A percentile compares a stretch with the other conserved stretches of the same genome.
These are phyloP conservation scores for Lactifluus rugatus DNA, from an alignment of 768 basidiomycete genomes.

Conservation along the genomic window DNA sequence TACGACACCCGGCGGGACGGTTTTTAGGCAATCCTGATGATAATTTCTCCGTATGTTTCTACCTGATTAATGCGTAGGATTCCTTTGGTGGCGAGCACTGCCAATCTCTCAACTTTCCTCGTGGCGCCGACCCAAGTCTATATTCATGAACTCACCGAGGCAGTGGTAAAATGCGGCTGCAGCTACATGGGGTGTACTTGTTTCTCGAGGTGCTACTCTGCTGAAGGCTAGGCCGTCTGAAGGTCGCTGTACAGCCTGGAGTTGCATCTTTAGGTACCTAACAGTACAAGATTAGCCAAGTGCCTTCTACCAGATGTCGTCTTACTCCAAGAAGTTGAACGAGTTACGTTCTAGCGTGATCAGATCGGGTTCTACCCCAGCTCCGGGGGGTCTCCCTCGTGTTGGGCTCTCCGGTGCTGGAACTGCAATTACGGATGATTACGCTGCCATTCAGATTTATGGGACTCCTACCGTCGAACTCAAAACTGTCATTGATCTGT, in stretches of 20 bases:
- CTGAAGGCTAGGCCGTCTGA: slow-evolving; percentile 48
- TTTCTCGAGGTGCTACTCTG: slow-evolving; percentile 50
- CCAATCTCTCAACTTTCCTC: background rate
- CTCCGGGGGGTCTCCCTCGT: slow-evolving; percentile 32
- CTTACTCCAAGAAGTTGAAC: slow-evolving; percentile 71
- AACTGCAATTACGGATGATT: slow-evolving; percentile 19
- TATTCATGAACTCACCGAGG: slow-evolving; percentile 41
- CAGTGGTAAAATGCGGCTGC: slow-evolving; percentile 81
- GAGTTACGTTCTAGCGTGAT: slow-evolving; percentile 65
- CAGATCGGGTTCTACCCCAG: slow-evolving; percentile 46
- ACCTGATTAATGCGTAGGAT: slow-evolving; percentile 52
- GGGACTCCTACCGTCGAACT: slow-evolving; percentile 47
- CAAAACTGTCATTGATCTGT: slow-evolving; percentile 49
- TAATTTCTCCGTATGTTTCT: slow-evolving; percentile 48
- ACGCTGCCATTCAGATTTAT: slow-evolving; percentile 12
- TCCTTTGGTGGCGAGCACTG: slow-evolving; percentile 72
- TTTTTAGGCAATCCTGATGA: slow-evolving; percentile 30
- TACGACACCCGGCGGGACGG: background rate
- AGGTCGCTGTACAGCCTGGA: slow-evolving; percentile 43
- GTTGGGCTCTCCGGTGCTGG: slow-evolving; percentile 24
- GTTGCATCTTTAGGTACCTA: slow-evolving; percentile 75
- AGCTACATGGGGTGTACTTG: slow-evolving; percentile 68
- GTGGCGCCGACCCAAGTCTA: background rate
- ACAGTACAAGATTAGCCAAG: background rate
- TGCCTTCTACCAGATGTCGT: background rate